Percentiles rank a stretch among this genome's conserved stretches.
phyloP scores from a whole-genome alignment of 129 eudicot genomes.

The Chrysanthemum makinoi region DNA sequence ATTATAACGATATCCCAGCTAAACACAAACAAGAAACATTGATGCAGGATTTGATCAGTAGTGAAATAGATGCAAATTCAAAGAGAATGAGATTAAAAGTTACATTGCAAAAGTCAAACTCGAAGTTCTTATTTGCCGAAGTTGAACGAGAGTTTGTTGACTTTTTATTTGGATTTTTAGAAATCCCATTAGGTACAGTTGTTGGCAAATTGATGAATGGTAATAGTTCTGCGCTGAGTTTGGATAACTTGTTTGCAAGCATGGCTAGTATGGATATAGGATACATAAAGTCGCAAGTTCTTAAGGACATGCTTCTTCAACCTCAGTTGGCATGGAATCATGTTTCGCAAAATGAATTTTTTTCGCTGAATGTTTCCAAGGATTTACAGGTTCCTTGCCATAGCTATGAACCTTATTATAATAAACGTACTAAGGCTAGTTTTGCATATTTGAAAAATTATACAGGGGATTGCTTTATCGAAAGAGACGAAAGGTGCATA shows the following conservation, averaged over 20 bases:
- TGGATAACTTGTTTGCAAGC: conserved; percentile 30
- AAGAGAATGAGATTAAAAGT: conserved; percentile 16
- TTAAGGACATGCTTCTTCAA: not conserved
- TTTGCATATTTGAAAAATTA: not conserved
- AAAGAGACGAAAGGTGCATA: not conserved
- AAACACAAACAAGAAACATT: not conserved
- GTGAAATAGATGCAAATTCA: not conserved
- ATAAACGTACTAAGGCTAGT: too few relatives aligned
- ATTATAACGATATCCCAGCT: not conserved
- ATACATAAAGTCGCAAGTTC: not conserved
- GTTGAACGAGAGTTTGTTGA: conserved; percentile 36
- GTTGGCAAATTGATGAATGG: conserved; percentile 5
- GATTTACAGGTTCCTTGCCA: not conserved
- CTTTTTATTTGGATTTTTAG: conserved; percentile 30
- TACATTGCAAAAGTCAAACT: conserved; percentile 28
- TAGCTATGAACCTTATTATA: not conserved
- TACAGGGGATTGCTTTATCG: not conserved
- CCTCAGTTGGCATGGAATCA: not conserved
- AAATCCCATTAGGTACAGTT: conserved; percentile 28
- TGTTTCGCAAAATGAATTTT: not conserved
- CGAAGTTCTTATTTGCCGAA: conserved; percentile 29
- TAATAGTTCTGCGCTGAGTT: not conserved
- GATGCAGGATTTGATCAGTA: not conserved
- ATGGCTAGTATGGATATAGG: not conserved
- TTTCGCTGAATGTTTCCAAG: not conserved